A percentile compares a stretch with the other conserved stretches of the same genome.
Conservation (phyloP, 2,329 filamentous ascomycete genomes). For the Penicillium sp. region DNA sequence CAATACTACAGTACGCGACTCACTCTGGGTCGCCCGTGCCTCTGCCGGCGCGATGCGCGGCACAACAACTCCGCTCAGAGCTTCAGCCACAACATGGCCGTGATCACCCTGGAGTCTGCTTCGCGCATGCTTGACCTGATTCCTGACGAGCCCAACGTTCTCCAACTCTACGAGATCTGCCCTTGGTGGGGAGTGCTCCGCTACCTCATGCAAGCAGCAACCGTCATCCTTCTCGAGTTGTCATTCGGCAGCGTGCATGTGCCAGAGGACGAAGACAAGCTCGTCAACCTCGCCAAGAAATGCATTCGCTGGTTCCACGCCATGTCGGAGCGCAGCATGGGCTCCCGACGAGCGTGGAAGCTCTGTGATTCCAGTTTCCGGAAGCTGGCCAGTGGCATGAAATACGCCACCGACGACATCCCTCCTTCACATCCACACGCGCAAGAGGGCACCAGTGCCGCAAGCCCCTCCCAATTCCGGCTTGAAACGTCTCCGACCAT, state of each 20-base stretch:
- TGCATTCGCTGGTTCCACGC: slow-evolving; percentile 45
- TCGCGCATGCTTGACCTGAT: slow-evolving; percentile 41
- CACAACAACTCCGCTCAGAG: slow-evolving; percentile 26
- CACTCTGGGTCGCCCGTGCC: slow-evolving; percentile 46
- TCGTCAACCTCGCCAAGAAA: slow-evolving; percentile 42
- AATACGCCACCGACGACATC: slow-evolving; percentile 36
- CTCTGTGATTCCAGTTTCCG: slow-evolving; percentile 40
- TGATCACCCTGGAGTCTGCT: slow-evolving; percentile 41
- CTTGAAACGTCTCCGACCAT: not conserved
- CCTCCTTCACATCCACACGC: slow-evolving; percentile 24
- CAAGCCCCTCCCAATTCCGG: not conserved
- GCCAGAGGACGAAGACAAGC: slow-evolving; percentile 39
- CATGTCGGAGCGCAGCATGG: slow-evolving; percentile 40
- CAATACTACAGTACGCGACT: slow-evolving; percentile 46
- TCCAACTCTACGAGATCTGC: slow-evolving; percentile 41
- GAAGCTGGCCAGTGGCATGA: slow-evolving; percentile 36
- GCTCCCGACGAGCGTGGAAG: slow-evolving; percentile 44
- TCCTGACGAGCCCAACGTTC: slow-evolving; percentile 41
- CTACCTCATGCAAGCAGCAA: slow-evolving; percentile 46
- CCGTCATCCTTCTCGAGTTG: slow-evolving; percentile 47
- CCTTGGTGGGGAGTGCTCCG: slow-evolving; percentile 50
- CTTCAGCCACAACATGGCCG: slow-evolving; percentile 42
- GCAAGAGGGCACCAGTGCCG: slow-evolving; percentile 8
- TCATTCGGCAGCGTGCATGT: slow-evolving; percentile 46
- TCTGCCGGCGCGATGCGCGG: slow-evolving; percentile 44